Evolutionary conservation across 208 protist species (phyloP), one percentile per base, ranked within the genome.

Genomic region (Zelonia costaricensis): DNA sequence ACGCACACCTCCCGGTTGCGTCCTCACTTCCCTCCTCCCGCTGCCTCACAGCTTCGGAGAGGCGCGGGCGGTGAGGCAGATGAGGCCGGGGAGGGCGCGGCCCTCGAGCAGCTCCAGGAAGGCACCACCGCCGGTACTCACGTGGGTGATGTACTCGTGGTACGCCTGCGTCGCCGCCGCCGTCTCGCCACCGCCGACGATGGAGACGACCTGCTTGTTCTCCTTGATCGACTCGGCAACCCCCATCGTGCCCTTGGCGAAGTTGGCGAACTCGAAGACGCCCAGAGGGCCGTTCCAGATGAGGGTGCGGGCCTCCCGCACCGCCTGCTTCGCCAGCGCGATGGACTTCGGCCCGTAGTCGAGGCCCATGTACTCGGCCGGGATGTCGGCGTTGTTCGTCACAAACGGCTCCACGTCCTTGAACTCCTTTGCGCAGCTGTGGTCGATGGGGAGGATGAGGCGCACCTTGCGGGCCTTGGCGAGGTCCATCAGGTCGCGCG

Each of bases 41-140:
- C 10, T 18, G 1, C 25, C 39, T 27, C 27, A 94, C 38, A 94
- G 49, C 62, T 91, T 94, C 7, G 88, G 88, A 5, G 73, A 25
- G 16, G 86, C 86, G 25, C 79, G 80, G 6, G 89, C 85, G 8
- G 89, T 95, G 52, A 98, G 80, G 65, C 91, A 94, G 47, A 91
- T 76, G 42, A 99, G 79, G 27, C 97, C 97, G n/a, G 97, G 97
- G 12, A 99, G 73, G 15, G 93, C 84, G 54, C 88, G 82, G 23
- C 99, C 99, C 79, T 99, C 98, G 9, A 99, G 89, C 27, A 99
- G 93, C 87, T 99, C 98, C 27, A 99, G 88, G 30, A 97, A 98
- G n/a, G 99, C 99, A 64, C 99, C 99, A 71, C 99, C 99, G 67
- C 99, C 99, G 58, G 99, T 99, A 54, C 84, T 97, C n/a, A 99